phyloP scores from a whole-genome alignment of 2,329 filamentous ascomycete genomes.

The Cladophialophora chaetospira region DNA sequence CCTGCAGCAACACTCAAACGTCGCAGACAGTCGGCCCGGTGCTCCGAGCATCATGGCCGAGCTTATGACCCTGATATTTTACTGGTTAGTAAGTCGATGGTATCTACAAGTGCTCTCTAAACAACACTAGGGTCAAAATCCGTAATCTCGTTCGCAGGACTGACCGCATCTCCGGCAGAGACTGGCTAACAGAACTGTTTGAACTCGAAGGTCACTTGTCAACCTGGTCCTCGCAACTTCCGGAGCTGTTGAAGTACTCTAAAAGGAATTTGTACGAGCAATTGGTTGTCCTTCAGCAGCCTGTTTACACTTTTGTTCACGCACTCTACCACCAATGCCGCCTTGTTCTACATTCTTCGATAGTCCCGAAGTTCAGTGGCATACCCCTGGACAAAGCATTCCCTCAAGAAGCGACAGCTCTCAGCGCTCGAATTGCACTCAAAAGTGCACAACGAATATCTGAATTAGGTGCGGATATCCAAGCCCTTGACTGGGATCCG shows the following conservation, averaged over 20 bases:
- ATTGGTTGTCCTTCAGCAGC: slow-evolving; percentile 13
- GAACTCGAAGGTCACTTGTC: slow-evolving; percentile 12
- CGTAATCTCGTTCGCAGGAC: slow-evolving; percentile 3
- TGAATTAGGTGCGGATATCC: slow-evolving; percentile 8
- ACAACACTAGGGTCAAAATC: slow-evolving; percentile 5
- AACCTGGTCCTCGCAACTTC: slow-evolving; percentile 1
- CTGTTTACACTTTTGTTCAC: slow-evolving; percentile 12
- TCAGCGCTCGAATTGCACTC: slow-evolving; percentile 14
- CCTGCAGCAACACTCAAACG: neutral
- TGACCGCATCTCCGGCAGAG: slow-evolving; percentile 3
- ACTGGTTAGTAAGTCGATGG: slow-evolving; percentile 1
- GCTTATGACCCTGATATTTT: slow-evolving; percentile 14
- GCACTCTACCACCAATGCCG: slow-evolving; percentile 19
- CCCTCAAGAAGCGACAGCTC: slow-evolving; percentile 7
- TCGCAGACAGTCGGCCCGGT: neutral
- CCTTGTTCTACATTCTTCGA: slow-evolving; percentile 16
- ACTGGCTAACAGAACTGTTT: slow-evolving; percentile 12
- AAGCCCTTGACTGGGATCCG: slow-evolving; percentile 13
- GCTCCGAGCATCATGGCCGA: slow-evolving; percentile 16
- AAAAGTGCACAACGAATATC: slow-evolving; percentile 14
- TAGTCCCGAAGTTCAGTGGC: slow-evolving; percentile 17
- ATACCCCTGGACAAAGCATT: slow-evolving; percentile 3
- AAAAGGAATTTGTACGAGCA: slow-evolving; percentile 18
- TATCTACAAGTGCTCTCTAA: neutral
- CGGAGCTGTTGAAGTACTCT: slow-evolving; percentile 1